These are phyloP conservation scores for Aegilops umbellulata DNA, from an alignment of 176 grass and related monocot species.

Conservation along the genomic window DNA sequence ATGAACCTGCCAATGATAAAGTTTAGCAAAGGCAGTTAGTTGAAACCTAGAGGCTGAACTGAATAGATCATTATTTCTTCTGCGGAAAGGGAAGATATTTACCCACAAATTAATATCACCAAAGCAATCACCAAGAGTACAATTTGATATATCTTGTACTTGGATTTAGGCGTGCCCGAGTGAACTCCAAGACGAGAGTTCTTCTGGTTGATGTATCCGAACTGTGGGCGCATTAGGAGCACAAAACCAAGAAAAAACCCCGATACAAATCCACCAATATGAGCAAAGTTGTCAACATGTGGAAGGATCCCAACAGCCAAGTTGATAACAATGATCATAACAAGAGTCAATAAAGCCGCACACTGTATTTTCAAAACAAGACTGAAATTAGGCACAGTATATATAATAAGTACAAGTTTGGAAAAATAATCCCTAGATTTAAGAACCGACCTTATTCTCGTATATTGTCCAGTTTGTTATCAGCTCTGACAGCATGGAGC, in stretches of 20 bases:
- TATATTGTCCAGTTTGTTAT: slow-evolving; percentile 99
- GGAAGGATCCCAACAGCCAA: slow-evolving; percentile 85
- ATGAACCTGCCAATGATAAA: slow-evolving; percentile 64
- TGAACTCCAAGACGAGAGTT: slow-evolving; percentile 63
- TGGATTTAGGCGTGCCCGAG: slow-evolving; percentile 47
- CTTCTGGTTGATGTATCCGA: slow-evolving; percentile 75
- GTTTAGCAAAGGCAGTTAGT: slow-evolving; percentile 27
- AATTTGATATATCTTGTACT: slow-evolving; percentile 84
- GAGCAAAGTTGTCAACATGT: slow-evolving; percentile 92
- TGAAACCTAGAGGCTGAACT: neutral
- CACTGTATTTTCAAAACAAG: slow-evolving; percentile 45
- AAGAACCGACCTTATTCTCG: slow-evolving; percentile 74
- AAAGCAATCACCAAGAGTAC: slow-evolving; percentile 56
- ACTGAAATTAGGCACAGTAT: slow-evolving; percentile 26
- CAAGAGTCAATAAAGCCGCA: slow-evolving; percentile 69
- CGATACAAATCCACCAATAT: slow-evolving; percentile 84
- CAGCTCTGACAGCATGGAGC: slow-evolving; percentile 93
- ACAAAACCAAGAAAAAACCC: slow-evolving; percentile 96
- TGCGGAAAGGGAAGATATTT: slow-evolving; percentile 22
- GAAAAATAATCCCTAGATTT: slow-evolving; percentile 13
- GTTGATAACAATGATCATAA: slow-evolving; percentile 76
- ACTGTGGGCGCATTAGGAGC: slow-evolving; percentile 80
- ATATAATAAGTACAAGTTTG: neutral
- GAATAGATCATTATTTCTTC: slow-evolving; percentile 13
- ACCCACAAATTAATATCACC: slow-evolving; percentile 55